These are phyloP conservation scores for Furcasterigmium sp. DNA, from an alignment of 2,329 filamentous ascomycete genomes.

Conservation along the genomic window DNA sequence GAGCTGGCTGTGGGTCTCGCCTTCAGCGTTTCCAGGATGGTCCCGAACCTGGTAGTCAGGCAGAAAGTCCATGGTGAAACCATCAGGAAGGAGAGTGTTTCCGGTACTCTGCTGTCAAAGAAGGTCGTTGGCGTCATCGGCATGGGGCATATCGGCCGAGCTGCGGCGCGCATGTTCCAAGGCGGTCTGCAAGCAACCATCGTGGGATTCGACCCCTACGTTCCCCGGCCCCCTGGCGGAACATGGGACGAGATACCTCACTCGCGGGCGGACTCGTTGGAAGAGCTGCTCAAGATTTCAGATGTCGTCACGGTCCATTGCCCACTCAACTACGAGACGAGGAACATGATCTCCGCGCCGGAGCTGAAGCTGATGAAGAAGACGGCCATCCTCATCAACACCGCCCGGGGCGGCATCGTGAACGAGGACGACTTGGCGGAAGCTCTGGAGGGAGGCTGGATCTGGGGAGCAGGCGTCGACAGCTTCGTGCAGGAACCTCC, in stretches of 20 bases:
- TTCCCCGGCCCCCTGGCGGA: constrained; percentile 12
- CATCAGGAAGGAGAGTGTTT: constrained; percentile 17
- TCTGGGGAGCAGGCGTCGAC: constrained; percentile 25
- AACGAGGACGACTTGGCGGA: constrained; percentile 21
- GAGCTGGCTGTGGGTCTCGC: constrained; percentile 24
- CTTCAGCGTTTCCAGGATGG: constrained; percentile 20
- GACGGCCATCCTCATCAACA: constrained; percentile 23
- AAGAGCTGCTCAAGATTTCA: constrained; percentile 21
- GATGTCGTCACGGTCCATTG: constrained; percentile 28
- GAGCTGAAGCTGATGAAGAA: constrained; percentile 21
- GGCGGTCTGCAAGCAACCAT: constrained; percentile 21
- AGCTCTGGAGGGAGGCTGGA: constrained; percentile 15
- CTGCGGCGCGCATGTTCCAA: constrained; percentile 25
- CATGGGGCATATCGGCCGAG: constrained; percentile 28
- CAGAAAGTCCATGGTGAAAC: constrained; percentile 16
- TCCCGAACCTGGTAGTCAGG: constrained; percentile 20
- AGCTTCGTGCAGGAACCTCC: constrained; percentile 23
- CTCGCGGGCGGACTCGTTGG: constrained; percentile 17
- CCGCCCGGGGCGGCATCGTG: constrained; percentile 24
- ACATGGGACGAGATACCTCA: constrained; percentile 18
- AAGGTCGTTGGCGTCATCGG: constrained; percentile 29
- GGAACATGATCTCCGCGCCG: constrained; percentile 19
- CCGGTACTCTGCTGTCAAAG: constrained; percentile 22
- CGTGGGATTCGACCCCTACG: constrained; percentile 28
- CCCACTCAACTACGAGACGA: constrained; percentile 21